Evolutionary conservation across 2,329 filamentous ascomycete genomes (phyloP).

Genomic region (Furcasterigmium furcatum): DNA sequence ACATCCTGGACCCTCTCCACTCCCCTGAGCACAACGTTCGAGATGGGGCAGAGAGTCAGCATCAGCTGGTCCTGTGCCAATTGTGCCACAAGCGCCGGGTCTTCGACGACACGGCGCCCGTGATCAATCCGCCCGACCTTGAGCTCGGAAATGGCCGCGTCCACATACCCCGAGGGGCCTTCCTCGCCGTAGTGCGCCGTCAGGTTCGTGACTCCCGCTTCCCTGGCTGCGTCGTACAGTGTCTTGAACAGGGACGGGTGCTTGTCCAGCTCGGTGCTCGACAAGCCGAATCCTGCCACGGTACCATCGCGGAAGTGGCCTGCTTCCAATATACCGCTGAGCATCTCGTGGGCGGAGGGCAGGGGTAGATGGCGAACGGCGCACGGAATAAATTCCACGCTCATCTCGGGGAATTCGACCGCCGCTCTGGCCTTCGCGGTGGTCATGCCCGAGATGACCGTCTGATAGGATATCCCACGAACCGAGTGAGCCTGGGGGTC

Average conservation of each 20-base stretch:
- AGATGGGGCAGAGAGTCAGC: constrained; percentile 70
- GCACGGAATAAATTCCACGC: constrained; percentile 66
- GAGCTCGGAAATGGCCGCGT: constrained; percentile 58
- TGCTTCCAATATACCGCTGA: constrained; percentile 24
- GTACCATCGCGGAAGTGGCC: constrained; percentile 48
- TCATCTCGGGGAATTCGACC: constrained; percentile 56
- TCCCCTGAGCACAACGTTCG: constrained; percentile 51
- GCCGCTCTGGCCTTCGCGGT: constrained; percentile 58
- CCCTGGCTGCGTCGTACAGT: constrained; percentile 51
- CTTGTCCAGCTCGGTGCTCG: constrained; percentile 58
- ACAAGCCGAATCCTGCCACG: constrained; percentile 63
- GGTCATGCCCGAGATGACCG: constrained; percentile 61
- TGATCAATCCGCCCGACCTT: constrained; percentile 70
- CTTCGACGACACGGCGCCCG: constrained; percentile 63
- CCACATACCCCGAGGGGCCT: constrained; percentile 64
- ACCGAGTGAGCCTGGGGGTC: constrained; percentile 72
- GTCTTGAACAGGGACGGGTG: constrained; percentile 59
- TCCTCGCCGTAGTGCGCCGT: constrained; percentile 79
- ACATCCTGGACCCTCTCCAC: constrained; percentile 23
- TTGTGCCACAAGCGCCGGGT: constrained; percentile 53
- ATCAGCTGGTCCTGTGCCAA: constrained; percentile 50
- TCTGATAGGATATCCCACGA: constrained; percentile 60
- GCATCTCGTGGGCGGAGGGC: constrained; percentile 47
- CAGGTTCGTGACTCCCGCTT: constrained; percentile 49
- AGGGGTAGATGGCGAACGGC: constrained; percentile 69